These are phyloP conservation scores for Termitomyces sp. DNA, from an alignment of 768 basidiomycete genomes.

Conservation along the genomic window DNA sequence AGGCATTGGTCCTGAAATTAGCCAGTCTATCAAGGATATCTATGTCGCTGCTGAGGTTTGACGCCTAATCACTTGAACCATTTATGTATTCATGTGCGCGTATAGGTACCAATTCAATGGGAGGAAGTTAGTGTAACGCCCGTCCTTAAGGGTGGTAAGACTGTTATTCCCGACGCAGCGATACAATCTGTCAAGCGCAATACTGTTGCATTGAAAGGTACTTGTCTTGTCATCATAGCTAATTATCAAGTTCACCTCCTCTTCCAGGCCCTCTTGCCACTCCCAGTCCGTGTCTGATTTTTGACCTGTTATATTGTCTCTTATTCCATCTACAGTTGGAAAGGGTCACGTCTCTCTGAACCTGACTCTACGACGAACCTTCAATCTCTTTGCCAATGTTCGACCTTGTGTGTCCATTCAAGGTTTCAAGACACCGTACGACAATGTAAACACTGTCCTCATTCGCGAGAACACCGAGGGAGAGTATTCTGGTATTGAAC, in stretches of 20 bases:
- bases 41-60: slow-evolving; percentile 80
- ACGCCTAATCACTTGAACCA: slow-evolving; percentile 5
- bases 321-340: slow-evolving; percentile 55
- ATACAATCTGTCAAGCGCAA: slow-evolving; percentile 93
- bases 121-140: slow-evolving; percentile 98
- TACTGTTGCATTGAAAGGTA: slow-evolving; percentile 96
- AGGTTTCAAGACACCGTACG: slow-evolving; percentile 97
- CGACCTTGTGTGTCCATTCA: slow-evolving; percentile 93
- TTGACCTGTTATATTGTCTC: neutral
- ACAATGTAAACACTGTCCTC: slow-evolving; percentile 95
- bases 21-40: slow-evolving; percentile 91
- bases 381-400: slow-evolving; percentile 98
- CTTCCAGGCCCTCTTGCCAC: slow-evolving; percentile 86
- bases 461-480: slow-evolving; percentile 99
- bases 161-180: slow-evolving; percentile 89
- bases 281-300: slow-evolving; percentile 64
- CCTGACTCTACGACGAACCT: slow-evolving; percentile 92
- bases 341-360: slow-evolving; percentile 99
- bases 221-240: slow-evolving; percentile 11
- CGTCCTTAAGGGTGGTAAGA: slow-evolving; percentile 90
- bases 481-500: slow-evolving; percentile 99
- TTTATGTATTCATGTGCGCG: neutral
- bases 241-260: neutral
- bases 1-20: slow-evolving; percentile 99
- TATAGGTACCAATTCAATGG: slow-evolving; percentile 95